Base-by-base conservation (phyloP, 1,139 yeast genomes). In the Suhomyces panamericanus region DNA sequence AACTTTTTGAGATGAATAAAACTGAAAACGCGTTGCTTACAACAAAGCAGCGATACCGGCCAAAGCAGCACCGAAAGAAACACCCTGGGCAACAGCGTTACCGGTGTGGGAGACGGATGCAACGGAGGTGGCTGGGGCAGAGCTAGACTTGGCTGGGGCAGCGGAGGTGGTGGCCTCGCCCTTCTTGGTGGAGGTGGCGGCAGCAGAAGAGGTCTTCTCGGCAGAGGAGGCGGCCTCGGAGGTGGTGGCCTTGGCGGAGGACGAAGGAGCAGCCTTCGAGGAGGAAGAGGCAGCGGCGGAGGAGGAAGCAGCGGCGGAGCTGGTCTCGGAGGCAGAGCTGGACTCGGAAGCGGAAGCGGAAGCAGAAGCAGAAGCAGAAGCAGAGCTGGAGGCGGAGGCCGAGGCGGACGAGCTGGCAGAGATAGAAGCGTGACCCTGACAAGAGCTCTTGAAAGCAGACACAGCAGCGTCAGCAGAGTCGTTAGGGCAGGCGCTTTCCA, bases 401-500 rank as follows among this genome's bases (percentile, higher is more conserved):
- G 68, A 47, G 9, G 70, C 43, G 13, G 68, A 47, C 3, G 69
- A 51, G n/a, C 70, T 53, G 14, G 67, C 49, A 3, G 65, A 43
- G 38, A 65, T 39, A 12, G 63, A 45, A 29, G 65, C 48, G 55
- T 63, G 70, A 48, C 72, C 77, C 30, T 65, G 52, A 67, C 91
- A 85, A 17, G 81, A 60, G 51, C 65, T 54, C 63, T 78, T 62
- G 65, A 87, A 85, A 26, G 84, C 76, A 37, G 70, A 50, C 55
- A 69, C 68, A 48, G 95, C 95, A 46, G 75, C 65, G 43, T 68
- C 79, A 35, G 83, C 72, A 44, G 73, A 68, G 52, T 76, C 84
- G 54, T 70, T 63, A 52, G 95, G 93, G 73, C 96, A 88, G 49
- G 72, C 75, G 47, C 70, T 61, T 46, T 76, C 67, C 67, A 88